Evolutionary conservation across 805 yeast species (phyloP).

Genomic region (Candida michaelii): DNA sequence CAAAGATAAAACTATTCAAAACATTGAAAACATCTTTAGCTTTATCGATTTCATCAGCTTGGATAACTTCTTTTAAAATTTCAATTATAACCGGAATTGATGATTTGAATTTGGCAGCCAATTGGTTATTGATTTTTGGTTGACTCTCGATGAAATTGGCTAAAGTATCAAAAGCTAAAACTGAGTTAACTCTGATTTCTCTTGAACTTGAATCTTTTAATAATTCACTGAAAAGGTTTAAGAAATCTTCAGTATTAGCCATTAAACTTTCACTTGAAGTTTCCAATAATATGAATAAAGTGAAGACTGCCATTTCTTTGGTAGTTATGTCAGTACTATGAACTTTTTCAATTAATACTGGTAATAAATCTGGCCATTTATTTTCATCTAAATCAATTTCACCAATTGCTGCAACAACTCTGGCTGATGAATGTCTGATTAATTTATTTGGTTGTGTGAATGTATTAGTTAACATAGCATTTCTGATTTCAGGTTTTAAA

Average conservation of each 20-base stretch:
- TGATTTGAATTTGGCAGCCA: constrained; percentile 55
- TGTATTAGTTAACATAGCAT: constrained; percentile 65
- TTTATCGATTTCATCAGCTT: constrained; percentile 66
- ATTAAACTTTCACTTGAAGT: constrained; percentile 58
- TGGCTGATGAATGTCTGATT: constrained; percentile 85
- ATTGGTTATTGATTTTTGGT: constrained; percentile 42
- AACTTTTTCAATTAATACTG: constrained; percentile 64
- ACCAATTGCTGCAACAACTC: constrained; percentile 86
- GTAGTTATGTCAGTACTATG: constrained; percentile 51
- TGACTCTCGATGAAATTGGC: constrained; percentile 66
- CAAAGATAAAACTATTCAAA: constrained; percentile 72
- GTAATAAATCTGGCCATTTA: constrained; percentile 77
- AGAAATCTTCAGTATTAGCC: constrained; percentile 62
- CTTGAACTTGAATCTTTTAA: constrained; percentile 60
- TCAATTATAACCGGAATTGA: constrained; percentile 78
- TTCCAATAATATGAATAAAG: constrained; percentile 77
- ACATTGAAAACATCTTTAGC: constrained; percentile 79
- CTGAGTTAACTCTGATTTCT: constrained; percentile 79
- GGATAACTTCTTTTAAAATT: constrained; percentile 73
- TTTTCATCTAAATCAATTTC: constrained; percentile 62
- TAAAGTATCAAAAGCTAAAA: constrained; percentile 73
- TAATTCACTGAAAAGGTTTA: constrained; percentile 68
- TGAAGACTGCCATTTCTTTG: constrained; percentile 82
- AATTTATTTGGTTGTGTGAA: constrained; percentile 62
- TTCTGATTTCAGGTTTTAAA: constrained; percentile 61